Evolutionary conservation across 75 land plant genomes (phyloP).

Genomic region (Cupressus sempervirens): DNA sequence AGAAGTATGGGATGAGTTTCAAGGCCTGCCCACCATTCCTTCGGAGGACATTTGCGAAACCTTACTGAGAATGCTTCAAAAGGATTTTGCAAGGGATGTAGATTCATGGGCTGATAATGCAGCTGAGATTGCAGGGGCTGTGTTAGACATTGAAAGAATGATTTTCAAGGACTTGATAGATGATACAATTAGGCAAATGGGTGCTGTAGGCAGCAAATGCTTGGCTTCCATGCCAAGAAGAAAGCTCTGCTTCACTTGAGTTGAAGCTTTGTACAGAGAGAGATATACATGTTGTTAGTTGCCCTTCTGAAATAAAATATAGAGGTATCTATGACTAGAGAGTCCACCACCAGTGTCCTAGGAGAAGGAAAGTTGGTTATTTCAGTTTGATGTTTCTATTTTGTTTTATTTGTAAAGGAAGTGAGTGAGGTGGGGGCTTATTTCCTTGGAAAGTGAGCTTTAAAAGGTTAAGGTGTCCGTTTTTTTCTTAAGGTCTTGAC

Average conservation of each 20-base stretch:
- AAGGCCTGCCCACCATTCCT: neutral
- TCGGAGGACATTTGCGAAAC: constrained; percentile 34
- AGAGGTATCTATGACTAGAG: neutral
- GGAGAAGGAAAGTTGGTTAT: neutral
- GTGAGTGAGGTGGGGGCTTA: neutral
- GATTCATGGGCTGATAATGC: constrained; percentile 17
- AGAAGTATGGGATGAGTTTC: constrained; percentile 4
- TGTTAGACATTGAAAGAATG: constrained; percentile 34
- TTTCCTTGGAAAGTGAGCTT: too few species aligned
- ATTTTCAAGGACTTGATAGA: constrained; percentile 43
- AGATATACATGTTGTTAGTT: neutral
- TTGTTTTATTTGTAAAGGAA: neutral
- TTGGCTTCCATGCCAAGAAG: neutral
- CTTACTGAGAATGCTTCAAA: constrained; percentile 15
- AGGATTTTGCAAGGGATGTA: constrained; percentile 9
- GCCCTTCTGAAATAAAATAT: neutral
- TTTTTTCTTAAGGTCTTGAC: too few species aligned
- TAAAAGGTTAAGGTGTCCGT: too few species aligned
- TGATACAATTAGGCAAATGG: constrained; percentile 28
- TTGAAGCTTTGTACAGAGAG: constrained; percentile 8
- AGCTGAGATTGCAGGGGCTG: constrained; percentile 23
- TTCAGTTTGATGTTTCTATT: neutral
- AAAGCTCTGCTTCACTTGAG: constrained; percentile 5
- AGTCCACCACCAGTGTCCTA: neutral
- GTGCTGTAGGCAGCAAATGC: neutral